phyloP scores from a whole-genome alignment of 1,139 yeast species.

The Scheffersomyces lignicola region DNA sequence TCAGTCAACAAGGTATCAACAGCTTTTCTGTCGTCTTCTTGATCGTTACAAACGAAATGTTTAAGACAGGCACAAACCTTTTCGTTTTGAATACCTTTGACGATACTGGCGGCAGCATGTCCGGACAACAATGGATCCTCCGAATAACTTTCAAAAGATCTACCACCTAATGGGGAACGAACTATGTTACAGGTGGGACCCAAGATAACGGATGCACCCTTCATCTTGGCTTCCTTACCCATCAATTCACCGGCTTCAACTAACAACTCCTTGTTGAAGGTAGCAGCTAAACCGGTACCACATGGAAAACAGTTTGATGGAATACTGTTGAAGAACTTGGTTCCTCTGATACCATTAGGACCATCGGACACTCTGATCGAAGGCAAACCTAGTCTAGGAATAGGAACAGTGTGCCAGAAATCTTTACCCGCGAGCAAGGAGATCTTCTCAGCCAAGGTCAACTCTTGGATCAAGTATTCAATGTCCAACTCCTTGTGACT shows the following conservation, averaged over 20 bases:
- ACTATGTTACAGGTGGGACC: constrained; percentile 61
- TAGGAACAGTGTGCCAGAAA: constrained; percentile 55
- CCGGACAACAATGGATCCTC: constrained; percentile 65
- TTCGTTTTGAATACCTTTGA: constrained; percentile 53
- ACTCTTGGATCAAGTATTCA: constrained; percentile 40
- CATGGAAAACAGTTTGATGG: constrained; percentile 37
- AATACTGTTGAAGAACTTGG: constrained; percentile 28
- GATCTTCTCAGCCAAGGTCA: constrained; percentile 50
- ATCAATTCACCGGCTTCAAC: constrained; percentile 28
- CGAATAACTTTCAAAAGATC: constrained; percentile 60
- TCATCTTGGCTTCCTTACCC: constrained; percentile 33
- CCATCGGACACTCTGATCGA: constrained; percentile 34
- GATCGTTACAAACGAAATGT: constrained; percentile 61
- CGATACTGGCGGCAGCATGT: constrained; percentile 45
- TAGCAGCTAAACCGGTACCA: constrained; percentile 46
- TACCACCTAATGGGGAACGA: constrained; percentile 62
- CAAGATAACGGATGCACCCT: constrained; percentile 43
- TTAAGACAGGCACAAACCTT: constrained; percentile 57
- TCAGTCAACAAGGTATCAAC: constrained; percentile 50
- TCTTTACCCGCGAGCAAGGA: constrained; percentile 49
- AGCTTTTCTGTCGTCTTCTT: constrained; percentile 53
- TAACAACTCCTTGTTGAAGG: constrained; percentile 28
- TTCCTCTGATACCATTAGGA: constrained; percentile 36
- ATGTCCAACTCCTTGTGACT: constrained; percentile 32
- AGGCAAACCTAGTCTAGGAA: constrained; percentile 44